Evolutionary conservation across 371 early-diverging fungal species (phyloP).

Genomic region (Actinomucor elegans): DNA sequence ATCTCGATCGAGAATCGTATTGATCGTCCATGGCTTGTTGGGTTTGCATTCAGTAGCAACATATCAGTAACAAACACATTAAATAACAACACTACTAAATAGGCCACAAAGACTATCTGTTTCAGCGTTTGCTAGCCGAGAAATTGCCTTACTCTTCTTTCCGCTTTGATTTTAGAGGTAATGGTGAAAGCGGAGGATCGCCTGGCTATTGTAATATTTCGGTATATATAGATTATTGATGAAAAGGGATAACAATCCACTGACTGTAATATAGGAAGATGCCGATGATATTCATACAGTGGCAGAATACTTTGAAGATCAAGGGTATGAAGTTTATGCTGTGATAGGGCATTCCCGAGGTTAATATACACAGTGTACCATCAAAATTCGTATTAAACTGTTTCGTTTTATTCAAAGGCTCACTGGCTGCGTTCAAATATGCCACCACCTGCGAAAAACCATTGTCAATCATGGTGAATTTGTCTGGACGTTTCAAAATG

Average conservation of each 20-base stretch:
- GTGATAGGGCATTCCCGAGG: slow-evolving; percentile 61
- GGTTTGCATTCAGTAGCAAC: slow-evolving; percentile 17
- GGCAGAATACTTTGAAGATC: slow-evolving; percentile 48
- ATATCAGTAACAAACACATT: neutral
- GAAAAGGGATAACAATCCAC: too few species aligned
- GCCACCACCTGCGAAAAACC: slow-evolving; percentile 48
- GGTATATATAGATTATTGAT: neutral
- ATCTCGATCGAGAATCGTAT: slow-evolving; percentile 26
- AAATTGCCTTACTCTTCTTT: slow-evolving; percentile 54
- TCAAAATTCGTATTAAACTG: too few species aligned
- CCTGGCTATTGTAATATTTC: slow-evolving; percentile 47
- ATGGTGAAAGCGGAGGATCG: slow-evolving; percentile 57
- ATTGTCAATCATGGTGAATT: slow-evolving; percentile 47
- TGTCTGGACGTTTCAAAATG: slow-evolving; percentile 60
- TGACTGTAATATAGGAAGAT: slow-evolving; percentile 37
- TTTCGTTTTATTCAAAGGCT: slow-evolving; percentile 32
- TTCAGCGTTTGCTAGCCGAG: slow-evolving; percentile 54
- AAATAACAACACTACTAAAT: neutral
- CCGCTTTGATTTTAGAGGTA: slow-evolving; percentile 63
- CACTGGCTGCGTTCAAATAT: slow-evolving; percentile 53
- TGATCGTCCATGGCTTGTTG: slow-evolving; percentile 42
- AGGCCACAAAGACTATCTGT: slow-evolving; percentile 69
- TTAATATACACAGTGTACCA: too few species aligned
- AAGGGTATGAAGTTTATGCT: slow-evolving; percentile 58
- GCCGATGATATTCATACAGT: slow-evolving; percentile 57